A percentile compares a stretch with the other conserved stretches of the same genome.
Evolutionary conservation across 1,284 basidiomycete genomes (phyloP).

Genomic region (Boletus calvinii): DNA sequence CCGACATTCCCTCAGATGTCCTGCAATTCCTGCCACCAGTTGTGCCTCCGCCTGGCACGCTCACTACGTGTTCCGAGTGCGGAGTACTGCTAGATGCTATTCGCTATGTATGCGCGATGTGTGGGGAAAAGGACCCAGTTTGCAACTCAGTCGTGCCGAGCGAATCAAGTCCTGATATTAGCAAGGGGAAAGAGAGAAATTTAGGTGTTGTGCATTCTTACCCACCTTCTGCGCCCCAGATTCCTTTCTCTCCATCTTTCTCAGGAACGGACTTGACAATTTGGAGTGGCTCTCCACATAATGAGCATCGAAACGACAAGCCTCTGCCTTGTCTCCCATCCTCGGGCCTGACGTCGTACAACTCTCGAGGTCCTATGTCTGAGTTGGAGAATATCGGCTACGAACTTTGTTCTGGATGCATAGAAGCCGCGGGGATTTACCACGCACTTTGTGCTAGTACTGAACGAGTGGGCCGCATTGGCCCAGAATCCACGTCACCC

Average conservation of each 20-base stretch:
- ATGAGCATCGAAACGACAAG: constrained; percentile 37
- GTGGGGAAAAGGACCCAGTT: constrained; percentile 68
- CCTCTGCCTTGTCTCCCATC: constrained; percentile 42
- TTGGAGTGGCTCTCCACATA: constrained; percentile 16
- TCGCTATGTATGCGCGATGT: constrained; percentile 84
- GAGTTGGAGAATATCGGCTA: constrained; percentile 53
- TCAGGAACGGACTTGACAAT: constrained; percentile 31
- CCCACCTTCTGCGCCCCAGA: constrained; percentile 26
- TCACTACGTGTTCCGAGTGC: constrained; percentile 85
- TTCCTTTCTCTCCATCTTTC: constrained; percentile 41
- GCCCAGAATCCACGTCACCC: constrained; percentile 44
- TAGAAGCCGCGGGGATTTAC: constrained; percentile 72
- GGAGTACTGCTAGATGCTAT: constrained; percentile 71
- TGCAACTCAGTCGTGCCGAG: constrained; percentile 11
- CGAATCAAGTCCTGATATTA: constrained; percentile 10
- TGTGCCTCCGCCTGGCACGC: constrained; percentile 59
- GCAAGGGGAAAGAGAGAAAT: constrained; percentile 40
- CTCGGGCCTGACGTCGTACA: constrained; percentile 15
- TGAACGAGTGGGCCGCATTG: constrained; percentile 41
- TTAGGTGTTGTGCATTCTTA: constrained; percentile 21
- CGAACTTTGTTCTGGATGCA: constrained; percentile 79
- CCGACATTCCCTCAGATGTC: constrained; percentile 52
- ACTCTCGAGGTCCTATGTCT: constrained; percentile 14
- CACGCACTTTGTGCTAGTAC: constrained; percentile 68
- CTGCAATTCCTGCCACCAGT: constrained; percentile 49